Evolutionary conservation across 768 basidiomycete species (phyloP), one percentile per base, ranked within the genome.

Genomic region (Crepidotus variabilis): DNA sequence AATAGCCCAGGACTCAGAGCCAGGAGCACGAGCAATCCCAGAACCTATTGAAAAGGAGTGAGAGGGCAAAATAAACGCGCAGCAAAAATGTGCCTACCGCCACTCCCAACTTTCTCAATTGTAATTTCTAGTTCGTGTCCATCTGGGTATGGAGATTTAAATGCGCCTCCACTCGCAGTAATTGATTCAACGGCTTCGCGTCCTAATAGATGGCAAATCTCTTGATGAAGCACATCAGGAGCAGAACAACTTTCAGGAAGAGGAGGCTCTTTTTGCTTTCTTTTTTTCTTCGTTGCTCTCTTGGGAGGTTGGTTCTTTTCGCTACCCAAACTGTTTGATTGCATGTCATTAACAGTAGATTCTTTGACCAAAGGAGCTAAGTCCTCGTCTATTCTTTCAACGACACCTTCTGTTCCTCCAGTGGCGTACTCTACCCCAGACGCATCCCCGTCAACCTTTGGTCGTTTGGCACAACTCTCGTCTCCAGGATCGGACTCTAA

Each of bases 211-310:
- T 74, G 76, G 28, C 81, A 66, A 21, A 94, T 79, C 56, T 97
- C 93, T 50, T 77, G 81, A 71, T 81, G 84, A 24, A 90, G 72
- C 10, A 94, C 88, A 63, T 94, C 91, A 21, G 87, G 88, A 14
- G 81, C 61, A 2, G 91, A 87, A 63, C 80, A 88, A 0, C 81
- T 75, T 49, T 91, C 91, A 1, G 85, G 82, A 1, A 78, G 61
- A 33, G 69, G 67, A 45, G 59, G 65, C 9, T 76, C 65, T 60
- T 75, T 72, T 71, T 77, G 70, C 65, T 72, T 61, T 56, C 68
- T 61, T 60, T 66, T 68, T 63, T 67, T 65, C 50, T 54, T 60
- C 49, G 58, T 59, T 0, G 43, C 33, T 51, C 21, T 55, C 52
- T 39, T 35, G 9, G 43, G 22, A 11, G 32, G 23, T n/a, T 24